Evolutionary conservation across 2,329 filamentous ascomycete genomes (phyloP), one percentile per base, ranked within the genome.

Genomic region (Epichloe sp.): DNA sequence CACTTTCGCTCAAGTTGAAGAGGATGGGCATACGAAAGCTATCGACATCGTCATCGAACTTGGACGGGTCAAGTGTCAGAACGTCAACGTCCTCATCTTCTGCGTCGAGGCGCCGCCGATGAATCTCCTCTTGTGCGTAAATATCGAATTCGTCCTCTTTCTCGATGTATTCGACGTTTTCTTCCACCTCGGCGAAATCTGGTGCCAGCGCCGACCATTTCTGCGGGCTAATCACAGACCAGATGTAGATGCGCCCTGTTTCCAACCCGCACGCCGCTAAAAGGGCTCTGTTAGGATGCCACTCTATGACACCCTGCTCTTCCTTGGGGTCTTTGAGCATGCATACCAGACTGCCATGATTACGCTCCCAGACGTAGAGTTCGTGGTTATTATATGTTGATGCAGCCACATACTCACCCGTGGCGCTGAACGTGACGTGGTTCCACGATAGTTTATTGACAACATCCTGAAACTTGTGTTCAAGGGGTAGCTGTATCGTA

Each of bases 361-460:
- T 86, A 50, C 93, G 82, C 69, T 98, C 93, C 93, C 91, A 97
- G 31, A 97, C 90, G 68, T 97, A 97, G 56, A 98, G 86, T 68
- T 98, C 91, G 60, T 96, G 90, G 62, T 98, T 98, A 75, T 97
- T 97, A 67, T 89, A 95, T 2, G 93, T 97, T 26, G 89, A 95
- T 0, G 94, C 93, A 23, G 89, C 89, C 41, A 98, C 89, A 64
- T 97, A 97, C 68, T 98, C 93, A 49, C 89, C 90, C 0, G 87
- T 93, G 1, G 88, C 85, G 62, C 88, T 95, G 65, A 98, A 97
- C 0, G 90, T 89, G 53, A 95, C 90, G 62, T 96, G 89, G 62
- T 97, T 98, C 93, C 93, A 98, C 6, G 86, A 89, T 12, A 97
- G 72, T 44, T 86, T 82, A 63, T 98, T 97, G 48, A 98, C 93